A percentile compares a stretch with the other conserved stretches of the same genome.
phyloP scores from a whole-genome alignment of 2,329 filamentous ascomycete species.

The Ceratocystis eucalypticola region DNA sequence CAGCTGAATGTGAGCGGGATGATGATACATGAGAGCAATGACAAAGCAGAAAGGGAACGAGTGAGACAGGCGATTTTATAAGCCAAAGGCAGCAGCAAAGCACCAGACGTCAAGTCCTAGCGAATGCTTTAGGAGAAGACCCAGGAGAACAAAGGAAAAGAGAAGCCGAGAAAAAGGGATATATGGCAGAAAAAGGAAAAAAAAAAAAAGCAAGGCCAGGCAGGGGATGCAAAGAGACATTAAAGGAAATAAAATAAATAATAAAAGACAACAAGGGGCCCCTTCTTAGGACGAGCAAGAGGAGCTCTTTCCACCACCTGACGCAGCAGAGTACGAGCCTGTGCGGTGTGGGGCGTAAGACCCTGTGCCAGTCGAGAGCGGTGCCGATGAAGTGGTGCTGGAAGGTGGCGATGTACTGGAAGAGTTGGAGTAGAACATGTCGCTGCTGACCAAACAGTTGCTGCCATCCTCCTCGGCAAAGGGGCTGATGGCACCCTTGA shows the following conservation, averaged over 20 bases:
- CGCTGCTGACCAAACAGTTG: constrained; percentile 12
- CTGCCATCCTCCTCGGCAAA: constrained; percentile 7
- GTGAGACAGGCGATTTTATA: background rate
- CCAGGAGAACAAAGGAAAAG: background rate
- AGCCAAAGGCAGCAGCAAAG: background rate
- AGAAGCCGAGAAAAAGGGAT: background rate
- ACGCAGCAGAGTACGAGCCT: background rate
- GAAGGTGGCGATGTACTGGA: background rate
- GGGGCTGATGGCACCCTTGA: constrained; percentile 10
- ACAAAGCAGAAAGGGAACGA: background rate
- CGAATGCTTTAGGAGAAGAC: background rate
- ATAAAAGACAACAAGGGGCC: background rate
- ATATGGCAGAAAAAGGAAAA: background rate
- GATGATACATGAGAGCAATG: background rate
- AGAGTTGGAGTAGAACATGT: constrained; percentile 2
- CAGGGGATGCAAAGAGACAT: background rate
- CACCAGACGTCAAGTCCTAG: background rate
- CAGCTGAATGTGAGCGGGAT: background rate
- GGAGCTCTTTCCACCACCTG: background rate
- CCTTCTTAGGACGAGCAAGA: background rate
- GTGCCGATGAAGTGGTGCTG: background rate
- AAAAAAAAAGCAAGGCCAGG: background rate
- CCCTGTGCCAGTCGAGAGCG: background rate
- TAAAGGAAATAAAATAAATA: background rate
- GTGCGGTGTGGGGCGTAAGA: background rate